phyloP scores from a whole-genome alignment of 192 early-diverging fungal genomes.

The Gigaspora rosea region DNA sequence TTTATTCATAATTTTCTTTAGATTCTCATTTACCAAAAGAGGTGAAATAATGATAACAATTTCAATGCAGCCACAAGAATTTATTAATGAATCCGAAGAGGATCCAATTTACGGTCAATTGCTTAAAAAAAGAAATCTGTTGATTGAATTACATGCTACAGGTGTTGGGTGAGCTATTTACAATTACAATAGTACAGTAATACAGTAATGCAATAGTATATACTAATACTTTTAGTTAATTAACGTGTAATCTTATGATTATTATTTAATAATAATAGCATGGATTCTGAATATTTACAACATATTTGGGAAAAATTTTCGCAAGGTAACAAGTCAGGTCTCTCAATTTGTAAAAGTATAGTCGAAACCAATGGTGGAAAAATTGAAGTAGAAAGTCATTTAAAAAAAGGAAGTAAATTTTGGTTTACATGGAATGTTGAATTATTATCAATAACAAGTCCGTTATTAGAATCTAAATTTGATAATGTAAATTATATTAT shows the following conservation, averaged over 20 bases:
- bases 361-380: conserved; percentile 69
- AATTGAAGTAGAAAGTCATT: conserved; percentile 64
- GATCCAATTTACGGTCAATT: too few relatives aligned
- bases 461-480: too few relatives aligned
- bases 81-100: background rate
- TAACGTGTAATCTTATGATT: too few relatives aligned
- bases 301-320: conserved; percentile 73
- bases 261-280: conserved; percentile 34
- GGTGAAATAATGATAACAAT: background rate
- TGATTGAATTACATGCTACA: too few relatives aligned
- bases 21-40: too few relatives aligned
- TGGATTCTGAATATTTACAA: conserved; percentile 60
- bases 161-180: background rate
- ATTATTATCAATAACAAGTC: too few relatives aligned
- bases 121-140: too few relatives aligned
- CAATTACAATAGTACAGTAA: background rate
- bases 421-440: too few relatives aligned
- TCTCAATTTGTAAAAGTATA: conserved; percentile 64
- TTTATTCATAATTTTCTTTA: too few relatives aligned
- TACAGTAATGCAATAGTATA: too few relatives aligned
- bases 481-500: too few relatives aligned
- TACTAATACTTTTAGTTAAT: background rate
- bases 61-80: conserved; percentile 5
- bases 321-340: conserved; percentile 71
- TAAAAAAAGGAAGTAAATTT: conserved; percentile 31